Conservation (phyloP, 257 asterid species). For the Echium plantagineum region DNA sequence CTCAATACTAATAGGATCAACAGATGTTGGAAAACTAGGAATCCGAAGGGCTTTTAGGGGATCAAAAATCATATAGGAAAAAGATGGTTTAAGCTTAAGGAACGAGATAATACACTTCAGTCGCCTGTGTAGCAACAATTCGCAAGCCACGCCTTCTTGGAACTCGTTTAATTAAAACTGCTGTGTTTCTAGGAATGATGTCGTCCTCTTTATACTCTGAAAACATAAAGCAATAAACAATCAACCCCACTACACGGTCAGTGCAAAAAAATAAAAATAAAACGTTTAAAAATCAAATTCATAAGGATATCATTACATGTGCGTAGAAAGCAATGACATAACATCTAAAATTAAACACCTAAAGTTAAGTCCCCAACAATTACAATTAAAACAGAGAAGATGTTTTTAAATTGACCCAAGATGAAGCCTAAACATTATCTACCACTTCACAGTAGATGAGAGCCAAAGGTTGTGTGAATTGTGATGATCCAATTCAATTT, state of each 20-base stretch:
- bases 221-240: constrained; percentile 21
- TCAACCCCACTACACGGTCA: constrained; percentile 9
- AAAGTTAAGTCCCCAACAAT: no score
- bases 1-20: not conserved
- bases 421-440: no score
- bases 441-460: no score
- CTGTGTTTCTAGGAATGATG: constrained; percentile 86
- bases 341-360: no score
- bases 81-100: constrained; percentile 20
- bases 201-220: constrained; percentile 93
- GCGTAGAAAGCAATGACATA: no score
- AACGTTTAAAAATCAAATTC: not conserved
- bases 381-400: no score
- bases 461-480: no score
- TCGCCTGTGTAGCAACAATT: constrained; percentile 71
- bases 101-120: constrained; percentile 66
- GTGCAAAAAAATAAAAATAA: not conserved
- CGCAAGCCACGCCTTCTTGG: constrained; percentile 94
- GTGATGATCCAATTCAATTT: no score
- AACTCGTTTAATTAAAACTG: constrained; percentile 93
- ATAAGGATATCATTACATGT: no score
- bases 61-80: not conserved
- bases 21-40: not conserved
- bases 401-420: no score
- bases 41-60: no score